A percentile compares a stretch with the other conserved stretches of the same genome.
Conservation (phyloP, 345 rosid genomes). For the Brassica juncea region DNA sequence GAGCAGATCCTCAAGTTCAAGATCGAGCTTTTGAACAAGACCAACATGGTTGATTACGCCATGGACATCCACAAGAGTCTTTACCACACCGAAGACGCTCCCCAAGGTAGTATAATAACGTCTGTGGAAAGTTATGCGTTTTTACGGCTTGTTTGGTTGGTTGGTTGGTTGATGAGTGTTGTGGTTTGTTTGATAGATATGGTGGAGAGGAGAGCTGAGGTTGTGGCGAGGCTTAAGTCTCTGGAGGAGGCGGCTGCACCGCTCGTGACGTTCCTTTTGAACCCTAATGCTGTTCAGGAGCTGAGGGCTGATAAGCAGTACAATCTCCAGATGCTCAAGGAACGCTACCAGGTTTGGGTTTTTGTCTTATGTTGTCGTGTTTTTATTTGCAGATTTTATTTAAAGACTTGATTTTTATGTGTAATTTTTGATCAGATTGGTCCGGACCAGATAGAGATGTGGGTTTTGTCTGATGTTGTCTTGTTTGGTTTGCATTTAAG, state of each 20-base stretch:
- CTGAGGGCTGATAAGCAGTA: conserved; percentile 73
- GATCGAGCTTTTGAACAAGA: conserved; percentile 83
- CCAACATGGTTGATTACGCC: conserved; percentile 99
- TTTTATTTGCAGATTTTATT: neutral
- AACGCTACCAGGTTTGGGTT: conserved; percentile 76
- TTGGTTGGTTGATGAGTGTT: conserved; percentile 17
- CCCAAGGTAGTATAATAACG: conserved; percentile 45
- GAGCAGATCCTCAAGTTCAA: conserved; percentile 89
- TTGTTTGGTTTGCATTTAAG: neutral
- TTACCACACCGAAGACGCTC: conserved; percentile 90
- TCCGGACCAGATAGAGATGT: too few relatives aligned
- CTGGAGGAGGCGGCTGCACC: conserved; percentile 93
- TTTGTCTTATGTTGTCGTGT: conserved; percentile 4
- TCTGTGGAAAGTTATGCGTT: neutral
- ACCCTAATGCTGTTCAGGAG: conserved; percentile 80
- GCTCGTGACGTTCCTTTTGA: conserved; percentile 68
- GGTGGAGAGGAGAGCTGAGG: conserved; percentile 89
- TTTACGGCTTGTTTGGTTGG: neutral
- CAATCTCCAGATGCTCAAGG: conserved; percentile 94
- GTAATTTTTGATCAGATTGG: too few relatives aligned
- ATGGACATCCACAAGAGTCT: conserved; percentile 98
- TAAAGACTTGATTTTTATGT: too few relatives aligned
- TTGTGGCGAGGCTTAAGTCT: conserved; percentile 79
- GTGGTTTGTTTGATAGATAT: conserved; percentile 49
- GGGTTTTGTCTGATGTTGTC: too few relatives aligned